Percentiles rank a stretch among this genome's conserved stretches.
Conservation (phyloP, 208 protist species). For the Pavlovales sp. region DNA sequence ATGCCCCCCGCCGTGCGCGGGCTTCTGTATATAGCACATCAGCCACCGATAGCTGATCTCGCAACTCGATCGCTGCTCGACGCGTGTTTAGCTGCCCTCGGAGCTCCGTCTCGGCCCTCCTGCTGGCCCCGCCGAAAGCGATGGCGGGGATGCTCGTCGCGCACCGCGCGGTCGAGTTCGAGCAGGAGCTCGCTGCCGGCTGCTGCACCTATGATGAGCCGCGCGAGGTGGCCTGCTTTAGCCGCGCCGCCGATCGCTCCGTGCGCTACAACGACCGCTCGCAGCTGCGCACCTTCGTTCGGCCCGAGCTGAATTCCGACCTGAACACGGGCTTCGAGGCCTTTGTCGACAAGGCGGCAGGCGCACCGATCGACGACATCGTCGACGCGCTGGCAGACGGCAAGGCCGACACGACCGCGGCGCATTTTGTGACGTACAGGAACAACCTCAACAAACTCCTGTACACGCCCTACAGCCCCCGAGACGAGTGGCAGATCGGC, state of each 20-base stretch:
- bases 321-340: constrained; percentile 11
- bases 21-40: no score
- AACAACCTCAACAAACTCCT: constrained; percentile 41
- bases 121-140: no score
- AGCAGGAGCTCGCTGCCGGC: neutral
- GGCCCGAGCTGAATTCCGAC: neutral
- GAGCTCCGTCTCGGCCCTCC: no score
- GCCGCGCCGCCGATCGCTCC: neutral
- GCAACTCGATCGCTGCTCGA: no score
- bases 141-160: neutral
- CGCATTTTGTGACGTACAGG: constrained; percentile 2
- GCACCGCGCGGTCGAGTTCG: neutral
- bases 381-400: neutral
- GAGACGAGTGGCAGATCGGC: constrained; percentile 23
- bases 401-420: neutral
- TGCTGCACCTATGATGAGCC: constrained; percentile 3
- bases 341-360: neutral
- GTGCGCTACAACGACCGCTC: constrained; percentile 16
- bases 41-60: no score
- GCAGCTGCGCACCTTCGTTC: neutral
- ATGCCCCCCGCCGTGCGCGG: no score
- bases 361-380: constrained; percentile 8
- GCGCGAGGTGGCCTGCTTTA: constrained; percentile 18
- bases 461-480: neutral
- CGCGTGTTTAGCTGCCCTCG: no score